phyloP scores from a whole-genome alignment of 108 stramenopile species.

The Hondaea fermentalgiana region DNA sequence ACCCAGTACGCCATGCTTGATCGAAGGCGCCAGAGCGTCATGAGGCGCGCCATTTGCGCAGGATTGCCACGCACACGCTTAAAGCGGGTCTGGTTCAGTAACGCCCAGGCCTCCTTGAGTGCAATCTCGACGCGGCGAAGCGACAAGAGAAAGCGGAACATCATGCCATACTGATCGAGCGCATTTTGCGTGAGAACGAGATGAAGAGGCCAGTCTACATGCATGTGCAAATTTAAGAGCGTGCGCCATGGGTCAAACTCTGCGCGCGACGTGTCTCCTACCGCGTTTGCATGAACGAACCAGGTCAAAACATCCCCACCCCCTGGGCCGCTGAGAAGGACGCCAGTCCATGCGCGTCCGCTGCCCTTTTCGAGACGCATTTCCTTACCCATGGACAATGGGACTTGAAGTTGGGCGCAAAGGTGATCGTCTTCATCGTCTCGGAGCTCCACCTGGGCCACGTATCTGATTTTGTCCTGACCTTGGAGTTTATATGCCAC shows the following conservation, averaged over 20 bases:
- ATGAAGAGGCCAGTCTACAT: conserved; percentile 7
- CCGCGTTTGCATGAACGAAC: not conserved
- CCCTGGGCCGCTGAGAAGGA: not conserved
- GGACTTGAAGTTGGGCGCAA: not conserved
- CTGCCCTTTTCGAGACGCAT: not conserved
- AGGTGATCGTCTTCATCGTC: not conserved
- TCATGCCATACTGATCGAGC: not conserved
- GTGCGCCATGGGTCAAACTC: conserved; percentile 2
- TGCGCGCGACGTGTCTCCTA: not conserved
- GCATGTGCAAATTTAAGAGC: not conserved
- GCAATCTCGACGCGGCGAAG: not conserved
- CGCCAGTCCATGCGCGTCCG: not conserved
- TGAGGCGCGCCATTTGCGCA: not conserved
- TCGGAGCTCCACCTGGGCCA: not conserved
- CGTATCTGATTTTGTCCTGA: not conserved
- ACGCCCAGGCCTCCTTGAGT: conserved; percentile 2
- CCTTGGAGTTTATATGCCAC: not conserved
- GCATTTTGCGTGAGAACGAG: not conserved
- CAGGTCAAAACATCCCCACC: not conserved
- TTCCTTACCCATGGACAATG: not conserved
- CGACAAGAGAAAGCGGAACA: not conserved
- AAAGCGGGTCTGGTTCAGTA: not conserved
- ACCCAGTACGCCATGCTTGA: not conserved
- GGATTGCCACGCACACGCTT: not conserved
- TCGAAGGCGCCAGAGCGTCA: not conserved